These are phyloP conservation scores for Tetraselmis chui DNA, from an alignment of 139 green algal genomes.

Conservation along the genomic window DNA sequence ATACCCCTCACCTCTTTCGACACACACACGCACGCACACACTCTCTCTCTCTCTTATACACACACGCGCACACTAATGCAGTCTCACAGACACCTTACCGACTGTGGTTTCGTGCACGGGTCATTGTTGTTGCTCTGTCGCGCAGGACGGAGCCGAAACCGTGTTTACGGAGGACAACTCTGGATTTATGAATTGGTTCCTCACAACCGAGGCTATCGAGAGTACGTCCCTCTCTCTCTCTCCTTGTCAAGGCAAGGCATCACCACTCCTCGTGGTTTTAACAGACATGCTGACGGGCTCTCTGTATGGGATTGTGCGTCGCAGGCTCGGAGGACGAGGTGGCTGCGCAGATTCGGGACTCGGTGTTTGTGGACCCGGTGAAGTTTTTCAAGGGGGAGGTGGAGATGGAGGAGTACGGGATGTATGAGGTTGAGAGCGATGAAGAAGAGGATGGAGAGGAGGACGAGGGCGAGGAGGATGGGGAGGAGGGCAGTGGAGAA, in stretches of 20 bases:
- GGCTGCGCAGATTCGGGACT: neutral
- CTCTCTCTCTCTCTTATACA: no score
- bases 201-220: neutral
- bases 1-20: neutral
- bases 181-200: neutral
- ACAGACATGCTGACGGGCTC: neutral
- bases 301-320: neutral
- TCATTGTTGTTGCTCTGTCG: neutral
- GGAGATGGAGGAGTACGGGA: neutral
- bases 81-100: no score
- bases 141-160: no score
- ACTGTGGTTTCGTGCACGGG: neutral
- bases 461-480: neutral
- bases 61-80: no score
- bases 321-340: neutral
- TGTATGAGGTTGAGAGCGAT: neutral
- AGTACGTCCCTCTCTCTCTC: neutral
- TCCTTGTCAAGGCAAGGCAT: no score
- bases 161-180: neutral
- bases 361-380: neutral
- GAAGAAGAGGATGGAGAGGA: neutral
- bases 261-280: neutral
- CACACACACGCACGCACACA: no score
- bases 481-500: neutral
- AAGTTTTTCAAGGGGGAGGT: neutral